Evolutionary conservation across 1,284 basidiomycete genomes (phyloP).

Genomic region (Inonotus obliquus): DNA sequence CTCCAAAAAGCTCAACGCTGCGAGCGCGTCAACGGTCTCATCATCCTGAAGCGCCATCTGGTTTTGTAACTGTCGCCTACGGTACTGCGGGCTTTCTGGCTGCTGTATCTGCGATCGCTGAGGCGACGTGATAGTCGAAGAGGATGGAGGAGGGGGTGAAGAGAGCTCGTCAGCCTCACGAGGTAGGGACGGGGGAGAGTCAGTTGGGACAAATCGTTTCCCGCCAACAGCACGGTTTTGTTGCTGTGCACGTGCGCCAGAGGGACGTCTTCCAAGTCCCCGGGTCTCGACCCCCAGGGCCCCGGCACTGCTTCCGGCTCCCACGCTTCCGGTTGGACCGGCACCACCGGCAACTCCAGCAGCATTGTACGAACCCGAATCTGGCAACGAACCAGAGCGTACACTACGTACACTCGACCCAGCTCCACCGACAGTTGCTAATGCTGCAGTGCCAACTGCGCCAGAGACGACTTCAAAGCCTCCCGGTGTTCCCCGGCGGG

Average conservation of each 20-base stretch:
- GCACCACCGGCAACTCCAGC: not conserved
- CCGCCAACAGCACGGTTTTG: slow-evolving; percentile 34
- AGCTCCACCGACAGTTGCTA: slow-evolving; percentile 11
- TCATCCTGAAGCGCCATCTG: slow-evolving; percentile 35
- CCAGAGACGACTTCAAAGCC: slow-evolving; percentile 30
- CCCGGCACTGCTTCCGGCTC: not conserved
- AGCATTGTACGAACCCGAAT: not conserved
- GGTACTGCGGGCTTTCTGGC: not conserved
- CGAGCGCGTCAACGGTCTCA: slow-evolving; percentile 63
- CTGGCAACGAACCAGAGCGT: slow-evolving; percentile 21
- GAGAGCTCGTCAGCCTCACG: slow-evolving; percentile 12
- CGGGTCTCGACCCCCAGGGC: slow-evolving; percentile 22
- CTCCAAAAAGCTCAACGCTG: slow-evolving; percentile 71
- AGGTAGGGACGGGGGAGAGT: slow-evolving; percentile 19
- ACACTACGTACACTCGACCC: slow-evolving; percentile 21
- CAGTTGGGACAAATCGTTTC: slow-evolving; percentile 23
- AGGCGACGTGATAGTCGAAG: not conserved
- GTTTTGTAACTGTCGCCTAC: not conserved
- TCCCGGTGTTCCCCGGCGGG: slow-evolving; percentile 38
- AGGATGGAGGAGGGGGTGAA: not conserved
- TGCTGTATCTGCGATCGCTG: slow-evolving; percentile 10
- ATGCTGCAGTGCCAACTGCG: slow-evolving; percentile 19
- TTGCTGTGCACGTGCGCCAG: slow-evolving; percentile 71
- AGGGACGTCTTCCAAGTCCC: slow-evolving; percentile 67
- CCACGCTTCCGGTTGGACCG: not conserved